Percentiles rank a stretch among this genome's conserved stretches.
Conservation (phyloP, 1,284 basidiomycete genomes). For the Phellopilus nigrolimitatus region DNA sequence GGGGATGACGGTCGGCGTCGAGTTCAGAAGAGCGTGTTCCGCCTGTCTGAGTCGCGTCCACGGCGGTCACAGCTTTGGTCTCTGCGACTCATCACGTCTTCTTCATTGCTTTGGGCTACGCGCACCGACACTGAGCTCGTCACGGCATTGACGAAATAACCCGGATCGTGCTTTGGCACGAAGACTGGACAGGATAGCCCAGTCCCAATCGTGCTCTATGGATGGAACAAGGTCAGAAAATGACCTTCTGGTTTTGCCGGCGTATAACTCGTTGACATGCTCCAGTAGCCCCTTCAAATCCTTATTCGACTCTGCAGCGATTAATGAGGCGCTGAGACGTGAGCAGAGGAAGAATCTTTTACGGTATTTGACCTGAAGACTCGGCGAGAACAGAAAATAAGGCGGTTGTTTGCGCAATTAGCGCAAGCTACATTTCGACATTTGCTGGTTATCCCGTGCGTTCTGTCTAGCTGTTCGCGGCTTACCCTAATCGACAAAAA, state of each 20-base stretch:
- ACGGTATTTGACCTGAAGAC: constrained; percentile 4
- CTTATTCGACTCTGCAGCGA: constrained; percentile 53
- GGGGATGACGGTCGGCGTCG: neutral
- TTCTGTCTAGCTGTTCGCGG: constrained; percentile 11
- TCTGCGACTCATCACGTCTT: neutral
- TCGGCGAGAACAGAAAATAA: constrained; percentile 55
- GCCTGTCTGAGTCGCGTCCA: too few species aligned
- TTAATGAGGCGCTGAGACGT: constrained; percentile 69
- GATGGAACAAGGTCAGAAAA: constrained; percentile 62
- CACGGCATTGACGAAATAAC: constrained; percentile 14
- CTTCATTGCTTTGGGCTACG: neutral
- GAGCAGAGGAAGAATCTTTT: constrained; percentile 25
- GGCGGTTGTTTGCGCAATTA: constrained; percentile 75
- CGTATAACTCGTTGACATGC: constrained; percentile 16
- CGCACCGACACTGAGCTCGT: neutral
- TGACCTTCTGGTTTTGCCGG: constrained; percentile 19
- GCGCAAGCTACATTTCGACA: constrained; percentile 79
- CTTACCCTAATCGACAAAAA: neutral
- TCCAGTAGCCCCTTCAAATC: constrained; percentile 52
- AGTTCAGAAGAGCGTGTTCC: neutral
- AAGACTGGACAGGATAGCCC: constrained; percentile 17
- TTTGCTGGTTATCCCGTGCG: constrained; percentile 78
- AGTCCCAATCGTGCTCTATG: constrained; percentile 50
- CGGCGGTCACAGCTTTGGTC: too few species aligned
- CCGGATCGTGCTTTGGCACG: constrained; percentile 22